Conservation (phyloP, 1,284 basidiomycete species). For the Pseudozyma flocculosa region DNA sequence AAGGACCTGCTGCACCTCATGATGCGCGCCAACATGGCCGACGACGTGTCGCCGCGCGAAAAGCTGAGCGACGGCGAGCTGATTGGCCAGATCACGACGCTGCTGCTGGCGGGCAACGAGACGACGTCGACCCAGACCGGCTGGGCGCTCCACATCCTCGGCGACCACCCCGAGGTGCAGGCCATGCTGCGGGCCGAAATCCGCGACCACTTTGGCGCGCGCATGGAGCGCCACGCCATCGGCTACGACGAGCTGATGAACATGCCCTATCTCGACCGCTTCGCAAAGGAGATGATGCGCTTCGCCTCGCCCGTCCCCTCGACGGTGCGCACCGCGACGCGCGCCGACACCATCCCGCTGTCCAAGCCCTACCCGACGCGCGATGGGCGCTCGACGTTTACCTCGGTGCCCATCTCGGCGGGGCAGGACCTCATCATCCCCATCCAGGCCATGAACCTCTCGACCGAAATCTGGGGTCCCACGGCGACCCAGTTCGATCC, state of each 20-base stretch:
- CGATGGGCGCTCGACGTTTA: slow-evolving; percentile 32
- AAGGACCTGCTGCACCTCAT: slow-evolving; percentile 51
- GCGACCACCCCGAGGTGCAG: slow-evolving; percentile 29
- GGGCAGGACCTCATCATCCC: slow-evolving; percentile 41
- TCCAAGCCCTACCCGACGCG: slow-evolving; percentile 31
- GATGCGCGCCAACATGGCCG: slow-evolving; percentile 52
- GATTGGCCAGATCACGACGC: slow-evolving; percentile 47
- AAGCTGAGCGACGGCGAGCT: slow-evolving; percentile 46
- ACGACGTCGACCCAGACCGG: slow-evolving; percentile 48
- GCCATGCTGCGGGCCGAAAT: slow-evolving; percentile 43
- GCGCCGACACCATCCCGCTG: slow-evolving; percentile 41
- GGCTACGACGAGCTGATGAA: slow-evolving; percentile 40
- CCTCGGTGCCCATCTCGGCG: slow-evolving; percentile 34
- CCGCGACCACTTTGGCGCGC: slow-evolving; percentile 23
- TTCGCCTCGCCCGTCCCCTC: slow-evolving; percentile 33
- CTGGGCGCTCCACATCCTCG: slow-evolving; percentile 47
- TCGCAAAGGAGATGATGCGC: slow-evolving; percentile 46
- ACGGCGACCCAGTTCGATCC: slow-evolving; percentile 42
- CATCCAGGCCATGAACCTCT: slow-evolving; percentile 36
- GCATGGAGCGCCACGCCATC: slow-evolving; percentile 23
- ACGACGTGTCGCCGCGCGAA: slow-evolving; percentile 31
- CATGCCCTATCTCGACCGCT: slow-evolving; percentile 45
- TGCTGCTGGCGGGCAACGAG: slow-evolving; percentile 55
- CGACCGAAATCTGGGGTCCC: slow-evolving; percentile 37
- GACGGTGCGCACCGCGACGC: slow-evolving; percentile 31